phyloP scores from a whole-genome alignment of 257 asterid species.

The Solanum piurae region DNA sequence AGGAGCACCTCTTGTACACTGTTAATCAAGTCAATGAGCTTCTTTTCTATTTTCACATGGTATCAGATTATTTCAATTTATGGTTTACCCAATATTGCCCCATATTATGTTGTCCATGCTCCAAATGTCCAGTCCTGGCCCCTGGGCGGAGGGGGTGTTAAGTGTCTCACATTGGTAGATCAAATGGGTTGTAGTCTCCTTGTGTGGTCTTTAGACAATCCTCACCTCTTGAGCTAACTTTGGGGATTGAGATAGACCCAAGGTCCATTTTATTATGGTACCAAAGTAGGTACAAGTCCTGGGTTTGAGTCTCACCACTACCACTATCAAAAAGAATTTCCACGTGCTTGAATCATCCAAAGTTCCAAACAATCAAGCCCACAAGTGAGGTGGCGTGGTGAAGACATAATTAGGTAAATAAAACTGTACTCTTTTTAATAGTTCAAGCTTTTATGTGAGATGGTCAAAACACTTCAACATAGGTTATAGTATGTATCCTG shows the following conservation, averaged over 20 bases:
- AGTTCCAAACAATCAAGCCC: neutral
- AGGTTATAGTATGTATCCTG: neutral
- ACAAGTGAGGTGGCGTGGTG: neutral
- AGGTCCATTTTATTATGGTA: neutral
- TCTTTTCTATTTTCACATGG: neutral
- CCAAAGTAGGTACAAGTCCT: neutral
- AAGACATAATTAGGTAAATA: neutral
- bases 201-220: neutral
- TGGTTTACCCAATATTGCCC: neutral
- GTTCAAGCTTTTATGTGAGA: neutral
- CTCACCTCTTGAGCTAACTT: neutral
- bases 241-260: neutral
- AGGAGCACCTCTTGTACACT: neutral
- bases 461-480: neutral
- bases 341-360: neutral
- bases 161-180: neutral
- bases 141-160: neutral
- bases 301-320: neutral
- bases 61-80: neutral
- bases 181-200: neutral
- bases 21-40: neutral
- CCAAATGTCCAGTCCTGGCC: neutral
- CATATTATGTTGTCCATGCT: neutral
- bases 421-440: neutral
- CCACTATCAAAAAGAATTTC: neutral